phyloP scores from a whole-genome alignment of 2,329 filamentous ascomycete genomes.

The Nemania serpens region DNA sequence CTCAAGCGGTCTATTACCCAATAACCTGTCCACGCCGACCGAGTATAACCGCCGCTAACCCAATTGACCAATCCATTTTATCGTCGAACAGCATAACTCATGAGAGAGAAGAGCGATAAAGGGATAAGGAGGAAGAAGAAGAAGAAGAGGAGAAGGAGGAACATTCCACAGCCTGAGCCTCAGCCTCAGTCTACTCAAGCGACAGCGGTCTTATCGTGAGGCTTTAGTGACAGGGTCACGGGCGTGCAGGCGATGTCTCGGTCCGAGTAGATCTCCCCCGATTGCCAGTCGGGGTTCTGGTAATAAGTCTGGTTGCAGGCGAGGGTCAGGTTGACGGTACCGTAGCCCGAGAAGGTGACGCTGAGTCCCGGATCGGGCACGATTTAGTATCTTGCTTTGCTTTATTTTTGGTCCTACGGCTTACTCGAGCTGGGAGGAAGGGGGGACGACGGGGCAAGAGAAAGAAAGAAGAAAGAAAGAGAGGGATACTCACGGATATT shows the following conservation, averaged over 20 bases:
- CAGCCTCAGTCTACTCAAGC: constrained; percentile 35
- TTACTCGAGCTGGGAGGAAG: background rate
- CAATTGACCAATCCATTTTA: too few relatives aligned
- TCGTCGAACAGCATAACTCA: too few relatives aligned
- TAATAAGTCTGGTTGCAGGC: constrained; percentile 43
- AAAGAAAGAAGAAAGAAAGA: background rate
- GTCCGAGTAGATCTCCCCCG: constrained; percentile 47
- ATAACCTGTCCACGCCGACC: too few relatives aligned
- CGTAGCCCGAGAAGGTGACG: constrained; percentile 42
- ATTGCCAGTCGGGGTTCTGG: constrained; percentile 47
- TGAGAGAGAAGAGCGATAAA: too few relatives aligned
- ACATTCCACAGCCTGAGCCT: background rate
- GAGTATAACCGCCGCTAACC: too few relatives aligned
- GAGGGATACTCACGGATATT: constrained; percentile 43
- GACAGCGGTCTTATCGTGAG: constrained; percentile 43
- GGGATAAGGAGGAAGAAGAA: too few relatives aligned
- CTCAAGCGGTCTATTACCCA: too few relatives aligned
- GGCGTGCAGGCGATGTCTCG: constrained; percentile 42
- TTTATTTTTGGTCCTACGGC: background rate
- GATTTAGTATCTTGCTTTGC: background rate
- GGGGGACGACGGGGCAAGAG: too few relatives aligned
- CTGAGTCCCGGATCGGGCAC: constrained; percentile 21
- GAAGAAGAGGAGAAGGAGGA: background rate
- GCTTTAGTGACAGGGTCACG: constrained; percentile 40
- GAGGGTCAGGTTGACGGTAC: constrained; percentile 42